Evolutionary conservation across 2,329 filamentous ascomycete species (phyloP).

Genomic region (Fusarium nelsonii): DNA sequence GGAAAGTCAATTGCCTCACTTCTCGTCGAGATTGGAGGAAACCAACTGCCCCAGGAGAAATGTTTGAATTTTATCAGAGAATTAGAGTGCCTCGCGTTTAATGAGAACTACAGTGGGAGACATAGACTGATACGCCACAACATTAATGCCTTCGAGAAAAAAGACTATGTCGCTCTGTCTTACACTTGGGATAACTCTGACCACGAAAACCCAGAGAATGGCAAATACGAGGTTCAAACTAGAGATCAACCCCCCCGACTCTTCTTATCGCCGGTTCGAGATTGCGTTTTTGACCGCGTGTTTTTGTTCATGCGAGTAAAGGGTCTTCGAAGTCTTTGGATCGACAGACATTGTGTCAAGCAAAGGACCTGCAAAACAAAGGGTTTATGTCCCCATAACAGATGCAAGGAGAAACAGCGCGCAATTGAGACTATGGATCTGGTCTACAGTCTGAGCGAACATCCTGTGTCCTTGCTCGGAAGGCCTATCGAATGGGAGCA

Average conservation of each 20-base stretch:
- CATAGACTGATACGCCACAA: not conserved
- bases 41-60: not conserved
- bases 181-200: not conserved
- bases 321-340: not conserved
- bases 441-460: not conserved
- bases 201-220: not conserved
- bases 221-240: not conserved
- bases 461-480: not conserved
- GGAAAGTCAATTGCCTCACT: slow-evolving; percentile 5
- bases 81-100: not conserved
- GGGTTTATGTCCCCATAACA: not conserved
- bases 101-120: no score
- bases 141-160: not conserved
- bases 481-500: slow-evolving; percentile 7
- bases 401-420: not conserved
- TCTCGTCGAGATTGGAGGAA: not conserved
- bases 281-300: slow-evolving; percentile 9
- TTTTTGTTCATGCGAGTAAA: not conserved
- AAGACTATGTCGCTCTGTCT: slow-evolving; percentile 6
- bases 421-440: slow-evolving; percentile 4
- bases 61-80: not conserved
- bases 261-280: not conserved
- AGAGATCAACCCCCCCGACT: not conserved
- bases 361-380: not conserved
- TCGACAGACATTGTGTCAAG: slow-evolving; percentile 9